These are phyloP conservation scores for Talaromyces sp. DNA, from an alignment of 2,329 filamentous ascomycete species.

Conservation along the genomic window DNA sequence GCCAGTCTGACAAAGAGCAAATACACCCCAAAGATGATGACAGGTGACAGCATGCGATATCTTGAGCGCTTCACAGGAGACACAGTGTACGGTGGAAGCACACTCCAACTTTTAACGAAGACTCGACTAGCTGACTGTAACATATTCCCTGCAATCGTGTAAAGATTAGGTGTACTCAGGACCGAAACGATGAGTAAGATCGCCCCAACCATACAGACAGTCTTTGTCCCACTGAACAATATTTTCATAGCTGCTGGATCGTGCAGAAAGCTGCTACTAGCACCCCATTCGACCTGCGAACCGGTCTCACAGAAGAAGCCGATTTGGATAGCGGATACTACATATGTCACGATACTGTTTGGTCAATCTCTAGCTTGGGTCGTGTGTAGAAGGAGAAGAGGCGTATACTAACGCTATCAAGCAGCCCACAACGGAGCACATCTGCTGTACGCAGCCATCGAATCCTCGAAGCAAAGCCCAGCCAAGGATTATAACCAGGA, in stretches of 20 bases:
- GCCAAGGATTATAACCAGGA: conserved; percentile 30
- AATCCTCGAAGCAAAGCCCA: conserved; percentile 30
- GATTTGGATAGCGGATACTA: conserved; percentile 35
- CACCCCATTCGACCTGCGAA: conserved; percentile 39
- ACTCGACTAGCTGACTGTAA: not conserved
- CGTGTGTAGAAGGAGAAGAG: too few species aligned
- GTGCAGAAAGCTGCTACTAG: conserved; percentile 33
- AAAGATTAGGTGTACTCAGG: conserved; percentile 29
- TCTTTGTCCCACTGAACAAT: conserved; percentile 34
- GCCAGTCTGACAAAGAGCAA: conserved; percentile 29
- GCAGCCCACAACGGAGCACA: conserved; percentile 25
- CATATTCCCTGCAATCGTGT: conserved; percentile 19
- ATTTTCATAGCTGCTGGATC: conserved; percentile 39
- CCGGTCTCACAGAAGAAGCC: conserved; percentile 42
- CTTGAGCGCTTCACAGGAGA: not conserved
- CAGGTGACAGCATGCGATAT: conserved; percentile 21
- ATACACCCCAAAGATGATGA: conserved; percentile 23
- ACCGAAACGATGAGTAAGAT: conserved; percentile 29
- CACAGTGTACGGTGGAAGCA: not conserved
- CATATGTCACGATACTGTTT: conserved; percentile 30
- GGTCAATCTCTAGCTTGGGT: not conserved
- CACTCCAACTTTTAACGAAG: not conserved
- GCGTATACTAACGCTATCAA: conserved; percentile 28
- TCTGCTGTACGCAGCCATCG: conserved; percentile 25
- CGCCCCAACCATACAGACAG: conserved; percentile 26